Conservation (phyloP, 176 grass and related monocot species). For the Luzula sylvatica region DNA sequence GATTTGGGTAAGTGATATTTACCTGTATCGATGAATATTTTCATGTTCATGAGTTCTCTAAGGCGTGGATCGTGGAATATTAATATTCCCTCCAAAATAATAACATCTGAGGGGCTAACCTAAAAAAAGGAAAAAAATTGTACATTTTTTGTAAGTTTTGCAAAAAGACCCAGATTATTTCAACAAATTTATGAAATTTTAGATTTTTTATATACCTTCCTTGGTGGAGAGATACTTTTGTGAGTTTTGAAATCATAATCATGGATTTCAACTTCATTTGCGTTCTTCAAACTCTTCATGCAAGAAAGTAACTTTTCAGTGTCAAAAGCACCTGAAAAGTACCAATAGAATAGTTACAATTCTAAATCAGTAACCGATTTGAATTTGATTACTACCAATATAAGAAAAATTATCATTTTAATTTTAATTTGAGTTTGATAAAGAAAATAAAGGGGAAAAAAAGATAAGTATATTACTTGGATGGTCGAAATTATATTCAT, state of each 20-base stretch:
- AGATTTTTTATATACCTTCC: slow-evolving; percentile 34
- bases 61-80: slow-evolving; percentile 84
- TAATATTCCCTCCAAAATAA: slow-evolving; percentile 92
- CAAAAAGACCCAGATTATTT: slow-evolving; percentile 4
- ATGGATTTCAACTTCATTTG: slow-evolving; percentile 56
- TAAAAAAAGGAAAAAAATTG: slow-evolving; percentile 28
- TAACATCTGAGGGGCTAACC: slow-evolving; percentile 95
- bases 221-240: slow-evolving; percentile 23
- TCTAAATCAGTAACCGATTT: no score
- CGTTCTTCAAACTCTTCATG: slow-evolving; percentile 67
- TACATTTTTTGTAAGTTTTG: neutral
- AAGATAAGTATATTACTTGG: slow-evolving; percentile 49
- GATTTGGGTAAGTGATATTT: neutral
- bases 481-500: slow-evolving; percentile 95
- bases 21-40: slow-evolving; percentile 99
- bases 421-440: no score
- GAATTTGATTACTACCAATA: no score
- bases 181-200: slow-evolving; percentile 51
- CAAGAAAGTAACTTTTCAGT: slow-evolving; percentile 64
- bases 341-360: neutral
- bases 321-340: slow-evolving; percentile 75
- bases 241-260: slow-evolving; percentile 95
- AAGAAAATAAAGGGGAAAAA: neutral
- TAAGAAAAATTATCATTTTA: no score
- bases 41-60: slow-evolving; percentile 94